A percentile compares a stretch with the other conserved stretches of the same genome.
Evolutionary conservation across 1,284 basidiomycete species (phyloP).

Genomic region (Fomitopsis schrenkii): DNA sequence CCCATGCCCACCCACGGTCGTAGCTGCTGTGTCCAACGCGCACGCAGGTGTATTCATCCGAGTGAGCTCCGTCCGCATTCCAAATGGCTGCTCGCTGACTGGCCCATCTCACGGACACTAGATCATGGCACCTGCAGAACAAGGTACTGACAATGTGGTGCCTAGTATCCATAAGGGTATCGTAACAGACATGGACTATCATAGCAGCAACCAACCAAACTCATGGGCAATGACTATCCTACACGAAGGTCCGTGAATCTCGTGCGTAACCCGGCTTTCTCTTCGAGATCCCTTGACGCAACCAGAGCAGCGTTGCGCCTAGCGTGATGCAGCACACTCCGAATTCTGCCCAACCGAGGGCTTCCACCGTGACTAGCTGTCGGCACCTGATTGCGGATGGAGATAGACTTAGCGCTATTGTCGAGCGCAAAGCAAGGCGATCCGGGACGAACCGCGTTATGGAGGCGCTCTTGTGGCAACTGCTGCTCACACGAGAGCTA

Average conservation of each 20-base stretch:
- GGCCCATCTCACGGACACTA: background rate
- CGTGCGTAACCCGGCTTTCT: slow-evolving; percentile 40
- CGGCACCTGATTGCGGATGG: slow-evolving; percentile 45
- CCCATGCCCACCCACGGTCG: background rate
- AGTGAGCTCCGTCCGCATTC: background rate
- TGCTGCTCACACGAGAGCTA: slow-evolving; percentile 49
- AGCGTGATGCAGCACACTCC: slow-evolving; percentile 60
- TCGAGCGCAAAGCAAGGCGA: slow-evolving; percentile 6
- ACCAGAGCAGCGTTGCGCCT: slow-evolving; percentile 57
- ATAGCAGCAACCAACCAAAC: background rate
- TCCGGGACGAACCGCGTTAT: slow-evolving; percentile 44
- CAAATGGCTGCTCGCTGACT: background rate
- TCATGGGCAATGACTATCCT: slow-evolving; percentile 6
- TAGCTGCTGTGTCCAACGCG: background rate
- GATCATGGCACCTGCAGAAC: background rate
- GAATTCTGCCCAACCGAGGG: slow-evolving; percentile 71
- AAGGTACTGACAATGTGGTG: background rate
- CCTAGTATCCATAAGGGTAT: background rate
- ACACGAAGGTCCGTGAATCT: slow-evolving; percentile 40
- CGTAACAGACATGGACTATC: slow-evolving; percentile 3
- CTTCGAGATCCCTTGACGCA: slow-evolving; percentile 31
- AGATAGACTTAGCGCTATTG: slow-evolving; percentile 9
- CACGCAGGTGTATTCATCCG: background rate
- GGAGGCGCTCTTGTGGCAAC: slow-evolving; percentile 48
- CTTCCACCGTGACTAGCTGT: slow-evolving; percentile 66